Evolutionary conservation across 208 protist genomes (phyloP).

Genomic region (Trypanosomatidae sp.): DNA sequence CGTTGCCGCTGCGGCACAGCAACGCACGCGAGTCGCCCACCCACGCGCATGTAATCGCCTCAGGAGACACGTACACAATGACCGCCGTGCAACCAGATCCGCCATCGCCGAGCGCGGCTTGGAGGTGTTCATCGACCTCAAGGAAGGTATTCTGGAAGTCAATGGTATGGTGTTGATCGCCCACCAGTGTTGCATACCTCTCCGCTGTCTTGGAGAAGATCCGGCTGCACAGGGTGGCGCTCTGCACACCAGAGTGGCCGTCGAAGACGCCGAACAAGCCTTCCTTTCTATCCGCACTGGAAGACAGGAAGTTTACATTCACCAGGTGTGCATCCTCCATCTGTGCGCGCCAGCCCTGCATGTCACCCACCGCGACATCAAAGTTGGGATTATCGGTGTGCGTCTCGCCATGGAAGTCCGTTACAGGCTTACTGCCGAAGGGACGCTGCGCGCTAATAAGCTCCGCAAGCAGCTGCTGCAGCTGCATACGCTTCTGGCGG

Average conservation of each 20-base stretch:
- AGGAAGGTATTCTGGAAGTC: constrained; percentile 75
- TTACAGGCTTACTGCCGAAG: constrained; percentile 64
- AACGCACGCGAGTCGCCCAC: constrained; percentile 93
- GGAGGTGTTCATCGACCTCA: constrained; percentile 60
- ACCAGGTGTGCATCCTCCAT: constrained; percentile 90
- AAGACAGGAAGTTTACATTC: constrained; percentile 46
- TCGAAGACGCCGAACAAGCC: constrained; percentile 89
- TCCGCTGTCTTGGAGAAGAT: constrained; percentile 37
- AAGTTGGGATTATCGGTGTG: constrained; percentile 55
- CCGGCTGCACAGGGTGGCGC: constrained; percentile 42
- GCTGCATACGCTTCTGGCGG: constrained; percentile 54
- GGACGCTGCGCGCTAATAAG: constrained; percentile 53
- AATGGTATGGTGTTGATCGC: constrained; percentile 26
- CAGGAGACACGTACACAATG: constrained; percentile 63
- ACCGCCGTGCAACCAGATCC: constrained; percentile 81
- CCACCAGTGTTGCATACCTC: constrained; percentile 24
- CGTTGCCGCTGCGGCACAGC: constrained; percentile 69
- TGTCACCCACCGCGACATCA: constrained; percentile 74
- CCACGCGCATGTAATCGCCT: constrained; percentile 84
- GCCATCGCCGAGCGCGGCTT: constrained; percentile 16
- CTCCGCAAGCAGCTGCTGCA: constrained; percentile 70
- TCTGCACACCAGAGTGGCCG: constrained; percentile 71
- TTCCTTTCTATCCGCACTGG: constrained; percentile 37
- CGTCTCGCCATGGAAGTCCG: constrained; percentile 61
- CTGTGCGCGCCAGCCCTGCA: constrained; percentile 88